Percentiles rank a stretch among this genome's conserved stretches.
phyloP scores from a whole-genome alignment of 371 early-diverging fungal species.

The Nematocida sp. region DNA sequence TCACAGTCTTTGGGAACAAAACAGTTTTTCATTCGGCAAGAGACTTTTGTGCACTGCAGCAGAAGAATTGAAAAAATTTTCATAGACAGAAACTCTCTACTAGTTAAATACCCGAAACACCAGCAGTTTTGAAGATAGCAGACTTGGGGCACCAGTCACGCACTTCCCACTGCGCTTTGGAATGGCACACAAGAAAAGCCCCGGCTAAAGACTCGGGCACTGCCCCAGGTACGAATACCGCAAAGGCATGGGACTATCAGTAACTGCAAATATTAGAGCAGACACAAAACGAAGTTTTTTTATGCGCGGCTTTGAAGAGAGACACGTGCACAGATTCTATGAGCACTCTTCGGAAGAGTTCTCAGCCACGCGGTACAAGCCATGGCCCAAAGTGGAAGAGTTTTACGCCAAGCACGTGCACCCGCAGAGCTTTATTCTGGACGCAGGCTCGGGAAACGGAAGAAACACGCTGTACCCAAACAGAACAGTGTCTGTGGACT shows the following conservation, averaged over 20 bases:
- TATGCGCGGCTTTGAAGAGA: slow-evolving; percentile 55
- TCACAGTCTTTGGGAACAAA: slow-evolving; percentile 19
- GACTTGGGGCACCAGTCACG: too few species aligned
- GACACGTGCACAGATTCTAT: slow-evolving; percentile 63
- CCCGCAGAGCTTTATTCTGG: slow-evolving; percentile 46
- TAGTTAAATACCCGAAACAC: too few species aligned
- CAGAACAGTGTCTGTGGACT: slow-evolving; percentile 57
- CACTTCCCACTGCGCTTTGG: too few species aligned
- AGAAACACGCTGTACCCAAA: slow-evolving; percentile 48
- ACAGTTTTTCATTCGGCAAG: slow-evolving; percentile 2
- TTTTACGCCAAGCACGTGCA: slow-evolving; percentile 55
- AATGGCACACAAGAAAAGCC: too few species aligned
- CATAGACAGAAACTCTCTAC: too few species aligned
- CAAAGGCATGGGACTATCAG: too few species aligned
- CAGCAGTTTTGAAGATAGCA: too few species aligned
- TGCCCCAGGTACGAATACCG: too few species aligned
- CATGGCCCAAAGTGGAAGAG: slow-evolving; percentile 55
- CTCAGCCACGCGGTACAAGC: slow-evolving; percentile 55
- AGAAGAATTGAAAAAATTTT: slow-evolving; percentile 49
- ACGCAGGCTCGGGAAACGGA: slow-evolving; percentile 65
- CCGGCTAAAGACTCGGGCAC: background rate
- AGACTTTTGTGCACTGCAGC: slow-evolving; percentile 40
- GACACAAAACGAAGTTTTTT: background rate
- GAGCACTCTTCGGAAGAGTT: slow-evolving; percentile 53
- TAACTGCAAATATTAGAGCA: background rate